Evolutionary conservation across 1,284 basidiomycete species (phyloP), one percentile per base, ranked within the genome.

Genomic region (Ceratobasidium sp.): DNA sequence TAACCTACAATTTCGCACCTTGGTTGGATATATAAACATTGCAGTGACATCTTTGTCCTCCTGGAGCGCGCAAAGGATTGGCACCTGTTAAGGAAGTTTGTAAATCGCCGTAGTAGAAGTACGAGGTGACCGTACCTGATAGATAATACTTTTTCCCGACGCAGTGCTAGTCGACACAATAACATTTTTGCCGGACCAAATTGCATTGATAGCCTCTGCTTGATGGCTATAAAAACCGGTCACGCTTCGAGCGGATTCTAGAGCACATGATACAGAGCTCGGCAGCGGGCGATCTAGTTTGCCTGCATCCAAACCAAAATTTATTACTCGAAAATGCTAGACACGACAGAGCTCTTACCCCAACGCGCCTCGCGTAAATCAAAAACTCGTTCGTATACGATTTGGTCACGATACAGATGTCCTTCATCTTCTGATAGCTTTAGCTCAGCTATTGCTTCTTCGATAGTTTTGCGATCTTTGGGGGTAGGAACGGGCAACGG

Each of bases 111-210:
- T 64, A 1, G n/a, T 26, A 3, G 20, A 17, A 28, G 47, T 11
- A 31, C 7, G 23, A 35, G 35, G 31, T 77, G 7, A 15, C 8
- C 79, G 51, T 77, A 91, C 92, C 85, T 94, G 92, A 82, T 95
- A 97, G 67, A 97, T 95, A 26, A 97, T 87, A 82, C 94, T 96
- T 84, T 97, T 97, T 8, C 95, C 95, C 3, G 94, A 96, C 1
- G 95, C 95, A 1, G 96, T 97, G 79, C 92, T 93, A 0, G 95
- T 97, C 0, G 94, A 96, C 23, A 97, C 93, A 63, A 97, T 94
- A 31, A 96, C 94, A 82, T 95, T 88, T 69, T 88, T 88, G 6
- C 89, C 89, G 47, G 84, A 81, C 11, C 86, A 83, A 23, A 97
- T 85, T 0, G 91, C 89, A 78, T 90, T 88, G 78, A 97, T 92